A percentile compares a stretch with the other conserved stretches of the same genome.
Conservation (phyloP, 163 green algal genomes). For the Scenedesmus sp. region DNA sequence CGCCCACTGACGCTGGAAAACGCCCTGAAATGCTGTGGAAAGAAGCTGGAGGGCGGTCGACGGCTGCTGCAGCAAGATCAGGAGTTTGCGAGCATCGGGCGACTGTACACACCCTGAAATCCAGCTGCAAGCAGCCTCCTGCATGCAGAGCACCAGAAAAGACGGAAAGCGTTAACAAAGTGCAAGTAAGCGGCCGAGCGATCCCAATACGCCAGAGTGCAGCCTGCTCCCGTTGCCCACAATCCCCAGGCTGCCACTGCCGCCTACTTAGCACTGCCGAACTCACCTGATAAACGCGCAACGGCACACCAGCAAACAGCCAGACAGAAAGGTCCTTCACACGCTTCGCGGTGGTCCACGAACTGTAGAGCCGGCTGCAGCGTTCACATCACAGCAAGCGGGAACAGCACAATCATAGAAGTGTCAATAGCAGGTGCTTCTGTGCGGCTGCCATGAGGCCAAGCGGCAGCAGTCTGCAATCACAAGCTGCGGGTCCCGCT, state of each 20-base stretch:
- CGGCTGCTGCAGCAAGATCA: conserved; percentile 1
- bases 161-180: too few species aligned
- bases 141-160: neutral
- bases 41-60: neutral
- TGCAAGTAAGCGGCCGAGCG: neutral
- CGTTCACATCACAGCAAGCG: neutral
- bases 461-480: neutral
- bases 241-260: neutral
- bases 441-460: neutral
- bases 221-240: neutral
- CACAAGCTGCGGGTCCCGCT: neutral
- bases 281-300: neutral
- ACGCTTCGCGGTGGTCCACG: neutral
- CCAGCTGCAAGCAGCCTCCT: neutral
- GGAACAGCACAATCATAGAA: neutral
- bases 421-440: neutral
- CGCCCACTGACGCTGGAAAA: neutral
- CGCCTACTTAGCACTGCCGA: neutral
- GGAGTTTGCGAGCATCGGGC: neutral
- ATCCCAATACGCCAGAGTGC: neutral
- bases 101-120: neutral
- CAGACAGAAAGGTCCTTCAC: neutral
- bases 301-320: neutral
- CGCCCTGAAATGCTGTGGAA: neutral
- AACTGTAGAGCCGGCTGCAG: conserved; percentile 1